phyloP scores from a whole-genome alignment of 345 rosid species.

The Euphorbia pulcherrima region DNA sequence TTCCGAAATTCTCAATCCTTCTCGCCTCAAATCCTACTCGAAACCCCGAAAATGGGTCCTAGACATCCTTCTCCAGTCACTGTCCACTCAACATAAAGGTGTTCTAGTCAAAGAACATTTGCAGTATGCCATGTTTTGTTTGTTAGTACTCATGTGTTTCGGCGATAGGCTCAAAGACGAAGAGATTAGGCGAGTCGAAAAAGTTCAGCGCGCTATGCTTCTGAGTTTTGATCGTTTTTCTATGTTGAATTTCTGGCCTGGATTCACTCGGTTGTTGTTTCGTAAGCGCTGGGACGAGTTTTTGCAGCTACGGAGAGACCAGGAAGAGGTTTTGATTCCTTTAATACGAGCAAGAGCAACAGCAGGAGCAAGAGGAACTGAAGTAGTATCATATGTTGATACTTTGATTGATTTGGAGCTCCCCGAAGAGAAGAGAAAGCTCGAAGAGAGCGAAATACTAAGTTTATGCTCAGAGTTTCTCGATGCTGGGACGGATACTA shows the following conservation, averaged over 20 bases:
- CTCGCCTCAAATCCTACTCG: not conserved
- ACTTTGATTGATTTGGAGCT: too few species aligned
- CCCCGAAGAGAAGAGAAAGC: too few species aligned
- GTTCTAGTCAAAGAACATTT: not conserved
- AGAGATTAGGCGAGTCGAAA: not conserved
- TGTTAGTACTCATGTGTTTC: not conserved
- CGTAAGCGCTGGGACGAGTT: not conserved
- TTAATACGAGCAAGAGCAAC: too few species aligned
- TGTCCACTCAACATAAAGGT: not conserved
- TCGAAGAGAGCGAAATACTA: too few species aligned
- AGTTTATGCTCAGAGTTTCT: not conserved
- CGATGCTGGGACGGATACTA: constrained; percentile 1
- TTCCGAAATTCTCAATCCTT: not conserved
- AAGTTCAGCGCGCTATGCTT: not conserved
- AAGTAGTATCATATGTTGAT: too few species aligned
- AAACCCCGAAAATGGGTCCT: too few species aligned
- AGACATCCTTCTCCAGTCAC: not conserved
- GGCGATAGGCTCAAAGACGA: not conserved
- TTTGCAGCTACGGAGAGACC: not conserved
- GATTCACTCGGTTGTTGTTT: not conserved
- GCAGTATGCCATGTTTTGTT: not conserved
- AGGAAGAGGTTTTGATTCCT: not conserved
- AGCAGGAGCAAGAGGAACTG: too few species aligned
- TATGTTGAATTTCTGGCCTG: not conserved
- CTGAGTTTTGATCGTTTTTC: not conserved